Conservation (phyloP, 2,329 filamentous ascomycete genomes). For the Penicillium sp. region DNA sequence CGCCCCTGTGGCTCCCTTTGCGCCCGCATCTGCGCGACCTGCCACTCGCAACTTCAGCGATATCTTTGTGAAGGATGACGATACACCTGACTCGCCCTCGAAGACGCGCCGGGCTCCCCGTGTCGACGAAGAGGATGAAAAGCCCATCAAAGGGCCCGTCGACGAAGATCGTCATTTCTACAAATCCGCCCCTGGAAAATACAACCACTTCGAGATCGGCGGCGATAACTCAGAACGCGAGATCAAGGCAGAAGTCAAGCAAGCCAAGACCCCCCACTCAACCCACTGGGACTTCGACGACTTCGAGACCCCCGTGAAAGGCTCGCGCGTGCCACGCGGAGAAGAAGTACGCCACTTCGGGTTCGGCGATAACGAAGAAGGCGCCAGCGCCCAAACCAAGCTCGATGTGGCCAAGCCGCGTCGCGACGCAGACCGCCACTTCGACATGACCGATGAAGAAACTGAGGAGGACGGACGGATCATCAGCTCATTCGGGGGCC, state of each 20-base stretch:
- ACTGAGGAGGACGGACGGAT: slow-evolving; percentile 44
- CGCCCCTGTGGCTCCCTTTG: slow-evolving; percentile 58
- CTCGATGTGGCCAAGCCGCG: slow-evolving; percentile 65
- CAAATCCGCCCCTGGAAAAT: slow-evolving; percentile 74
- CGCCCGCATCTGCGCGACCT: slow-evolving; percentile 65
- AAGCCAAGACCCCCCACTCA: slow-evolving; percentile 51
- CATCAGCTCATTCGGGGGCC: slow-evolving; percentile 59
- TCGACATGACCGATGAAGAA: slow-evolving; percentile 76
- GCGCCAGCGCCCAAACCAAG: slow-evolving; percentile 43
- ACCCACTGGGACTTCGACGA: slow-evolving; percentile 87
- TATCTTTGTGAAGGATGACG: slow-evolving; percentile 58
- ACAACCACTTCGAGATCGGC: slow-evolving; percentile 58
- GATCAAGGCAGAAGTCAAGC: slow-evolving; percentile 26
- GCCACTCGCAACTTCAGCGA: slow-evolving; percentile 66
- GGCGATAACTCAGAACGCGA: slow-evolving; percentile 31
- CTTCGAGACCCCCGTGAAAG: slow-evolving; percentile 79
- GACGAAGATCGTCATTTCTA: slow-evolving; percentile 37
- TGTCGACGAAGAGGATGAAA: background rate
- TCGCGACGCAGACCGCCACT: slow-evolving; percentile 77
- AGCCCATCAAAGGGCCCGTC: background rate
- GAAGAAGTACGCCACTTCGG: slow-evolving; percentile 72
- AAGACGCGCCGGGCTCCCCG: slow-evolving; percentile 17
- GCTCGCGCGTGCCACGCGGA: slow-evolving; percentile 59
- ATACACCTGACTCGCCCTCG: slow-evolving; percentile 27
- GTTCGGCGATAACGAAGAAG: slow-evolving; percentile 68